Evolutionary conservation across 1,284 basidiomycete genomes (phyloP).

Genomic region (Rugiboletus extremiorientalis): DNA sequence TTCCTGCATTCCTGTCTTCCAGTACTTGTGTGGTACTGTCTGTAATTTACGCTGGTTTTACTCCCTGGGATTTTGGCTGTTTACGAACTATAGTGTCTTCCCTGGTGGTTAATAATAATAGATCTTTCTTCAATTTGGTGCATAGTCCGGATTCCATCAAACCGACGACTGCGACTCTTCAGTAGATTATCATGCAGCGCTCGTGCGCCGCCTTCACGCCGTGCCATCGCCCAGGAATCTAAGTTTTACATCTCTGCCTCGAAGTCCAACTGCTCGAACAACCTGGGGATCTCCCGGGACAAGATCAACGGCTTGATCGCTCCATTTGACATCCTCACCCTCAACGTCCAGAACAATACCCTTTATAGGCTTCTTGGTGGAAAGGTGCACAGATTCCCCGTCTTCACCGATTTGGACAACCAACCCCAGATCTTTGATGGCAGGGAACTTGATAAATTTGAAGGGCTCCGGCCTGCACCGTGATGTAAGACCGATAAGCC

Average conservation of each 20-base stretch:
- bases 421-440: conserved; percentile 56
- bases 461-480: conserved; percentile 80
- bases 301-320: conserved; percentile 86
- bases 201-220: conserved; percentile 40
- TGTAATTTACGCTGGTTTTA: conserved; percentile 31
- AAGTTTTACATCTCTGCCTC: conserved; percentile 60
- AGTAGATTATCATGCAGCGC: neutral
- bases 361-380: conserved; percentile 73
- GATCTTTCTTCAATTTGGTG: neutral
- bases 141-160: neutral
- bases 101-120: conserved; percentile 40
- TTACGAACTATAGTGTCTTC: conserved; percentile 36
- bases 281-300: conserved; percentile 80
- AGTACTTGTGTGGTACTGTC: conserved; percentile 22
- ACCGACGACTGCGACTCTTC: neutral
- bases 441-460: conserved; percentile 85
- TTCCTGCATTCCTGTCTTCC: conserved; percentile 24
- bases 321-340: conserved; percentile 73
- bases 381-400: conserved; percentile 62
- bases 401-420: conserved; percentile 50
- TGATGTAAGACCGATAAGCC: conserved; percentile 11
- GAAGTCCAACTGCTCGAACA: conserved; percentile 62
- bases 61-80: conserved; percentile 28
- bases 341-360: conserved; percentile 80
- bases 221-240: conserved; percentile 76